These are phyloP conservation scores for Penicillium argentinense DNA, from an alignment of 495 filamentous ascomycete genomes.

Conservation along the genomic window DNA sequence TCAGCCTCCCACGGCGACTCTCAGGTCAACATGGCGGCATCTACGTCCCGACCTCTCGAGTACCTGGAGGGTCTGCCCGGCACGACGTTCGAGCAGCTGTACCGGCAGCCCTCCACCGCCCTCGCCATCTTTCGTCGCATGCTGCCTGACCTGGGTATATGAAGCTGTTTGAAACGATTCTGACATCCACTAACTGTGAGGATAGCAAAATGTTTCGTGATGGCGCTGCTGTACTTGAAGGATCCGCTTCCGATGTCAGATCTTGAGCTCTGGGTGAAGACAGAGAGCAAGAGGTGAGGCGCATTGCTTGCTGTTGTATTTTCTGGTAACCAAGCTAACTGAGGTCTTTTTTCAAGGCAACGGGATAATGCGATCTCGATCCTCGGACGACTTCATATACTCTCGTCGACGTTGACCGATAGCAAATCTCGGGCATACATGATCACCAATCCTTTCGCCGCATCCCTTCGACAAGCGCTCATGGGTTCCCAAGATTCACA, in stretches of 20 bases:
- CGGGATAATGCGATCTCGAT: conserved; percentile 79
- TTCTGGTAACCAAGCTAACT: conserved; percentile 2
- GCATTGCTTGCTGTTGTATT: conserved; percentile 1
- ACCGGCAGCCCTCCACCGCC: conserved; percentile 92
- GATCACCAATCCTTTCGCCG: conserved; percentile 72
- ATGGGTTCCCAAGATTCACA: conserved; percentile 81
- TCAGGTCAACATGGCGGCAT: conserved; percentile 62
- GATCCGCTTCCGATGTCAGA: conserved; percentile 69
- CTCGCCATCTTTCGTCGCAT: conserved; percentile 97
- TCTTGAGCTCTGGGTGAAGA: conserved; percentile 80
- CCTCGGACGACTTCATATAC: conserved; percentile 79
- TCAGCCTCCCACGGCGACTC: conserved; percentile 24
- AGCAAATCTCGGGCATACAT: conserved; percentile 64
- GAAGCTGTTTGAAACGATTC: conserved; percentile 13
- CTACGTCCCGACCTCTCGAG: conserved; percentile 66
- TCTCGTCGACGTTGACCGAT: conserved; percentile 57
- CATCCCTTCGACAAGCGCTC: conserved; percentile 75
- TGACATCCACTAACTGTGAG: conserved; percentile 21
- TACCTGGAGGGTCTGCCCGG: conserved; percentile 89
- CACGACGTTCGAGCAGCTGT: conserved; percentile 83
- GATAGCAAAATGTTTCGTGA: conserved; percentile 90
- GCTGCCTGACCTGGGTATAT: conserved; percentile 83
- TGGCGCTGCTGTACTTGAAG: conserved; percentile 87
- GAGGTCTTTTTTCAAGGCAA: conserved; percentile 46
- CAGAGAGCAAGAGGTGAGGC: conserved; percentile 64